Percentiles rank a stretch among this genome's conserved stretches.
Evolutionary conservation across 2,329 filamentous ascomycete species (phyloP).

Genomic region (Didymella exigua): DNA sequence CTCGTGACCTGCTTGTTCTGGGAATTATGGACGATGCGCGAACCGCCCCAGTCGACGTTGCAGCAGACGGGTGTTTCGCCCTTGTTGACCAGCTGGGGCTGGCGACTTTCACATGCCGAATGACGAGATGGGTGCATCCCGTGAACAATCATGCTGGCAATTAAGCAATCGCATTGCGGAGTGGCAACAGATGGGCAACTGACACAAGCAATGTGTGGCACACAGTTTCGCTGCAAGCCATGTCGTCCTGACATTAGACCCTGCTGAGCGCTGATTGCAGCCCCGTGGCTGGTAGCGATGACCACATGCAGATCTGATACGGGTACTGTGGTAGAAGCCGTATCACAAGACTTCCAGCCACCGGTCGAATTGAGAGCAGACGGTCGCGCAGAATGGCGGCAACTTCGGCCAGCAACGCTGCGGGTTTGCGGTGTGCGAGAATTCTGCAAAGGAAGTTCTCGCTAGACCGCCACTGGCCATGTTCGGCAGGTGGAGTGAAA

Average conservation of each 20-base stretch:
- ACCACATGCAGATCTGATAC: slow-evolving; percentile 22
- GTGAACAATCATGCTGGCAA: slow-evolving; percentile 19
- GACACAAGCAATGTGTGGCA: slow-evolving; percentile 30
- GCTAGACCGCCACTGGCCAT: slow-evolving; percentile 18
- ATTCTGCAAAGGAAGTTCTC: slow-evolving; percentile 22
- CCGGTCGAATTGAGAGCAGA: slow-evolving; percentile 23
- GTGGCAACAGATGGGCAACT: slow-evolving; percentile 25
- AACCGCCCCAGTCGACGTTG: slow-evolving; percentile 16
- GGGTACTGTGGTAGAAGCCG: slow-evolving; percentile 20
- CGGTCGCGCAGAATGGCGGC: slow-evolving; percentile 24
- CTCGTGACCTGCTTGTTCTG: slow-evolving; percentile 15
- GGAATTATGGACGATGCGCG: slow-evolving; percentile 7
- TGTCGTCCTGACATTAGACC: slow-evolving; percentile 34
- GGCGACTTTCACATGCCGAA: slow-evolving; percentile 40
- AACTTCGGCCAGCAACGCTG: slow-evolving; percentile 30
- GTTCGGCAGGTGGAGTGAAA: slow-evolving; percentile 24
- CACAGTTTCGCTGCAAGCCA: slow-evolving; percentile 38
- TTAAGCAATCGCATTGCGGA: slow-evolving; percentile 27
- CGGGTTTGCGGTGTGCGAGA: slow-evolving; percentile 17
- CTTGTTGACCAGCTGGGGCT: slow-evolving; percentile 33
- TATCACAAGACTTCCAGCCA: slow-evolving; percentile 41
- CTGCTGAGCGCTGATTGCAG: slow-evolving; percentile 33
- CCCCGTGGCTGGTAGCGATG: slow-evolving; percentile 38
- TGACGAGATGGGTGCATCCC: slow-evolving; percentile 14
- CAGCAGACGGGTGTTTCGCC: slow-evolving; percentile 21